Evolutionary conservation across 345 rosid genomes (phyloP).

Genomic region (Salix purpurea): DNA sequence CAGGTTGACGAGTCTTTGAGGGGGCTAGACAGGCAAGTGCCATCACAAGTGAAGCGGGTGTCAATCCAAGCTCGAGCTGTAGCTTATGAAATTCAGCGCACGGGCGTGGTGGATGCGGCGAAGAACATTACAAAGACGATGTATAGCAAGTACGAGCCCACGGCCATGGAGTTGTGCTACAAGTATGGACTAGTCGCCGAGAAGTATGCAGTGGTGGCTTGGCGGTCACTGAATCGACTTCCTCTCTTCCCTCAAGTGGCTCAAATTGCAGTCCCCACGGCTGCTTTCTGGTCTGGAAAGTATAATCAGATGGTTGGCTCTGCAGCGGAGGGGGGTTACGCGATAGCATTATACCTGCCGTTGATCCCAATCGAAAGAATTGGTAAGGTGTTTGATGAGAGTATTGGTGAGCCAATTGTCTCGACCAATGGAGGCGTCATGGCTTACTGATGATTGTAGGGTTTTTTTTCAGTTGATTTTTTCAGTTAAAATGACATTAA

Average conservation of each 20-base stretch:
- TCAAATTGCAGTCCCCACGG: constrained; percentile 46
- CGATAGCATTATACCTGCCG: constrained; percentile 44
- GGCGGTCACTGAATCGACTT: constrained; percentile 49
- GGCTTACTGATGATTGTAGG: not conserved
- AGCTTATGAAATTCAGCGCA: constrained; percentile 56
- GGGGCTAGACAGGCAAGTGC: constrained; percentile 50
- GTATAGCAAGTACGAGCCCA: constrained; percentile 42
- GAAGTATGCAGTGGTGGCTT: constrained; percentile 45
- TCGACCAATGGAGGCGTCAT: constrained; percentile 6
- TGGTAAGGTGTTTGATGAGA: constrained; percentile 39
- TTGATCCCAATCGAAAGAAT: constrained; percentile 61
- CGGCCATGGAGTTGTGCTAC: constrained; percentile 40
- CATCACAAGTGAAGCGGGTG: constrained; percentile 57
- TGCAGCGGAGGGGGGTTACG: constrained; percentile 40
- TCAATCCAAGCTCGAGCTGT: constrained; percentile 49
- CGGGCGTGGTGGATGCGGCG: constrained; percentile 48
- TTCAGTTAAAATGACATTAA: too few relatives aligned
- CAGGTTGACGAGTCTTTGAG: constrained; percentile 54
- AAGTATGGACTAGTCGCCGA: constrained; percentile 58
- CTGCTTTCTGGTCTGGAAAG: constrained; percentile 62
- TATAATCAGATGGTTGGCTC: constrained; percentile 49
- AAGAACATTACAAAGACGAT: constrained; percentile 33
- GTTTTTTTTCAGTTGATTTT: too few relatives aligned
- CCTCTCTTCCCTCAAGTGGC: constrained; percentile 58
- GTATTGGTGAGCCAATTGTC: not conserved